Evolutionary conservation across 495 filamentous ascomycete genomes (phyloP), one percentile per base, ranked within the genome.

Genomic region (Aspergillus leporis): DNA sequence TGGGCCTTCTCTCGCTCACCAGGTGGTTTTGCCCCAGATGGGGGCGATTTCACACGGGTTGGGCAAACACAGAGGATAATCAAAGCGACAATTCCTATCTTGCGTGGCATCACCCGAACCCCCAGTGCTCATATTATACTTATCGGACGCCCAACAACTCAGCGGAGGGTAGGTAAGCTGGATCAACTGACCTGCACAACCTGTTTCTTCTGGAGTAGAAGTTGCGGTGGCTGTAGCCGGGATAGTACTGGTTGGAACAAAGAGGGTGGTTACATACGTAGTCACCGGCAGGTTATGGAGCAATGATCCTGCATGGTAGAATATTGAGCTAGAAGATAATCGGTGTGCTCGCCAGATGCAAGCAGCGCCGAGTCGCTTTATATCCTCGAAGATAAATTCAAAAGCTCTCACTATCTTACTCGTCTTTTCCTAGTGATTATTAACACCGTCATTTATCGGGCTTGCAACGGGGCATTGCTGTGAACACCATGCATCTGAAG

Each of bases 91-190:
- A 23, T 21, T 31, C 25, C 46, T 4, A 45, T 21, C 4, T 0
- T 23, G 19, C 10, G 53, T 55, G 40, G 31, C 30, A 25, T 55
- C 12, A 18, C 30, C n/a, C 13, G 31, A 19, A 23, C 19, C 46
- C 28, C 53, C 53, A 25, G 53, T 45, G 21, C 53, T 55, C 5
- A 55, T 22, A 55, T 55, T 55, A n/a, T 55, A 55, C 1, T 9
- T 45, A 46, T 55, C 53, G 43, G 52, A 55, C 34, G 22, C 22
- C 22, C 4, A n/a, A 32, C 38, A 28, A 34, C 52, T 41, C 41
- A 34, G 32, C 19, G 1, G 21, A 25, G 34, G 36, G 21, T 55
- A 16, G n/a, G 38, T 19, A 46, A 38, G 36, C 46, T 46, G 19
- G 12, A 55, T 22, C 38, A 55, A 28, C 36, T 55, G 52, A 10